Evolutionary conservation across 2,329 filamentous ascomycete species (phyloP), one percentile per base, ranked within the genome.

Genomic region (Fusarium tricinctum): DNA sequence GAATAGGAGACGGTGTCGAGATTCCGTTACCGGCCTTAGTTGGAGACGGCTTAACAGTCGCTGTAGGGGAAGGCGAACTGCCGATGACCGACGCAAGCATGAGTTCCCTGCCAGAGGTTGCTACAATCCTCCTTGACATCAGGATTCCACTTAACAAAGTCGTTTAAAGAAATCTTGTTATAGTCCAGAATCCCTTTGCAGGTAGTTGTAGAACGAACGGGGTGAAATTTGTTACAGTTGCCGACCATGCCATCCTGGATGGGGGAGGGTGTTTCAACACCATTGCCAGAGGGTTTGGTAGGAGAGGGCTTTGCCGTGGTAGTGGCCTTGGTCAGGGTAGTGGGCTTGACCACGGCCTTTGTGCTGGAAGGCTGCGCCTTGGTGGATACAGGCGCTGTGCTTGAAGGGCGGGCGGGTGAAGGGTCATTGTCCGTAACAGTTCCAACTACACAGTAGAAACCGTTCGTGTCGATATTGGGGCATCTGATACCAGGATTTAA

Each of bases 161-260:
- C 26, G n/a, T 22, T 1, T 1, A 62, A 38, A 0, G 58, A 52
- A 10, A 62, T 62, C 22, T 60, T 60, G 4, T 62, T 20, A 2
- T 48, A 22, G 15, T 54, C 19, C 0, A 53, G 28, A 20, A 63
- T 44, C 4, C n/a, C 32, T 22, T 40, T 20, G 4, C 48, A 63
- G 7, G 35, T 55, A 12, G 56, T 55, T 0, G 30, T 55, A 4
- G 23, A 3, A 0, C 1, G 3, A 2, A 63, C 5, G 4, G n/a
- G 17, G 13, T 63, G 49, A 8, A 63, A 63, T 3, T 61, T 61
- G 13, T 63, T 61, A 20, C 57, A 63, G 30, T 38, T 61, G 0
- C 12, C n/a, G 0, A 42, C 26, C 44, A 63, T 63, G 12, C 59
- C 59, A 3, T 52, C 14, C 15, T 63, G 57, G 2, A 61, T 49